Base-by-base conservation (phyloP, 352 stramenopile genomes). In the Ophiocytium majus region DNA sequence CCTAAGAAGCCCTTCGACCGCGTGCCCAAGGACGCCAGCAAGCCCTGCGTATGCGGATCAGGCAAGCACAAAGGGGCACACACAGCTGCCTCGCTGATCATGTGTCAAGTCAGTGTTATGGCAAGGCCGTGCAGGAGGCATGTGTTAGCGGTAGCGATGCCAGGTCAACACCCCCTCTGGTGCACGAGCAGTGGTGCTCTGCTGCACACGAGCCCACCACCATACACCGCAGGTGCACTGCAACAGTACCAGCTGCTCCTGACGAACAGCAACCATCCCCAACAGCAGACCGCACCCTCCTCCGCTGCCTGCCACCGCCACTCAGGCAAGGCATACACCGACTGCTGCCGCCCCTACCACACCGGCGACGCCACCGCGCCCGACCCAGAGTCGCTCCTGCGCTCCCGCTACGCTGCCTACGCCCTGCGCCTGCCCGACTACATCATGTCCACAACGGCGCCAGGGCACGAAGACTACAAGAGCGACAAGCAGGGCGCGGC, bases 261-360 rank as follows among this genome's bases (percentile, higher is more conserved):
- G n/a, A n/a, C n/a, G n/a, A 14, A 57, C 43, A 57, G 43, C 43
- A 57, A 14, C 5, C 43, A 57, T 57, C 14, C 43, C 5, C 43
- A 57, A 57, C 43, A 57, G 5, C 43, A 57, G 14, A 57, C 5
- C 5, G 43, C 43, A 57, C 14, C 14, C 5, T 57, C 43, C 43
- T 57, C 43, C 43, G 14, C 5, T 14, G 5, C 5, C 43, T 57
- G 43, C 43, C 5, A 57, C 43, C 14, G 43, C 43, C 14, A 57
- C 14, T 57, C 10, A 19, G 10, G 10, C 10, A 19, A 9, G 31
- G 5, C 5, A 31, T 81, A 43, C 75, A 5, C 1, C 5, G 36
- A 81, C 50, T 81, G 75, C 75, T 81, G 75, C 75, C 35, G 50
- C 5, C 75, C 1, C 10, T 81, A 81, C 75, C 75, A 81, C 36